Percentiles rank a stretch among this genome's conserved stretches.
phyloP scores from a whole-genome alignment of 2,329 filamentous ascomycete species.

The Dactylellina parvicollis region DNA sequence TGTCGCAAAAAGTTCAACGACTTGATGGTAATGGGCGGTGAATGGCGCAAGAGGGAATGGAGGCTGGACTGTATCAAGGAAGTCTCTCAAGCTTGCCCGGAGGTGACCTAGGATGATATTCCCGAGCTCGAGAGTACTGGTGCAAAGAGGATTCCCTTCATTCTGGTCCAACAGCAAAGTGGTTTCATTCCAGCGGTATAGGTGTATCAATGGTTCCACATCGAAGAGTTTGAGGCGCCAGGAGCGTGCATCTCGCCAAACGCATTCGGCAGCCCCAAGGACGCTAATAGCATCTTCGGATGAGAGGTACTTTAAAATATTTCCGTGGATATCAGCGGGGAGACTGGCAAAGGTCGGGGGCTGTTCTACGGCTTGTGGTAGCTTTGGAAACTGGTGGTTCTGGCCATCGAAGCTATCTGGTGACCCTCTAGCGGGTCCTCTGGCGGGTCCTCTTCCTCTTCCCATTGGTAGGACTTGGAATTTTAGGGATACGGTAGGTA shows the following conservation, averaged over 20 bases:
- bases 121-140: neutral
- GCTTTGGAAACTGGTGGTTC: too few relatives aligned
- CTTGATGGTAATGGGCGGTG: conserved; percentile 2
- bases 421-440: too few relatives aligned
- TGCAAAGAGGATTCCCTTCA: neutral
- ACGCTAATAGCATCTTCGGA: neutral
- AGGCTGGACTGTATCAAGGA: neutral
- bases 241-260: neutral
- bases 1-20: neutral
- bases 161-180: neutral
- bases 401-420: too few relatives aligned
- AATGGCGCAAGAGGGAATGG: conserved; percentile 2
- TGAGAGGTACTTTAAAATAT: conserved; percentile 9
- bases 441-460: too few relatives aligned
- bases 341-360: neutral
- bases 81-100: neutral
- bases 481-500: too few relatives aligned
- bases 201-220: conserved; percentile 9
- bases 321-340: conserved; percentile 3
- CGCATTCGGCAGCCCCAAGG: neutral
- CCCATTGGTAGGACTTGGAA: too few relatives aligned
- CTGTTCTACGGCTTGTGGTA: neutral
- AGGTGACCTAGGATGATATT: conserved; percentile 1
- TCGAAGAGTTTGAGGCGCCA: conserved; percentile 4
- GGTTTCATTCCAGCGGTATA: neutral